Evolutionary conservation across 306 rosid genomes (phyloP).

Genomic region (Sindora glabra): DNA sequence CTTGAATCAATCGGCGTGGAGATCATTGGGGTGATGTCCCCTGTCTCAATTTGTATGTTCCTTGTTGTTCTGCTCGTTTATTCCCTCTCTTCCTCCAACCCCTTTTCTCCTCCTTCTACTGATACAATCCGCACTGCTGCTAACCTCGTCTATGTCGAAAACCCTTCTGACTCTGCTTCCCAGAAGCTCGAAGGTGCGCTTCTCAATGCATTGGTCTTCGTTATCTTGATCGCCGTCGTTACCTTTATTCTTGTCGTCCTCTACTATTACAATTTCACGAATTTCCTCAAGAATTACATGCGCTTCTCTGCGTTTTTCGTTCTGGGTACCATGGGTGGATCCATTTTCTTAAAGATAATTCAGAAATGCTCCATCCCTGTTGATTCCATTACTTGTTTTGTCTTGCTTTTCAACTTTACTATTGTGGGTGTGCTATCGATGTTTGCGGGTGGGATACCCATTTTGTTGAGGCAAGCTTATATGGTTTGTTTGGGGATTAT

Average conservation of each 20-base stretch:
- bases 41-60: slow-evolving; percentile 92
- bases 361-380: slow-evolving; percentile 69
- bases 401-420: slow-evolving; percentile 72
- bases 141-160: slow-evolving; percentile 78
- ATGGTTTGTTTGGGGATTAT: slow-evolving; percentile 78
- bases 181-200: slow-evolving; percentile 87
- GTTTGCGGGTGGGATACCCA: slow-evolving; percentile 68
- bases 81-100: slow-evolving; percentile 51
- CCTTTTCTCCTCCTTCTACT: slow-evolving; percentile 25
- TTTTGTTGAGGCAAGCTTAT: slow-evolving; percentile 57
- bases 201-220: slow-evolving; percentile 81
- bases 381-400: slow-evolving; percentile 59
- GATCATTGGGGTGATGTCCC: slow-evolving; percentile 88
- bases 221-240: slow-evolving; percentile 58
- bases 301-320: slow-evolving; percentile 91
- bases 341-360: slow-evolving; percentile 61
- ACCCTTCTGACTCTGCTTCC: slow-evolving; percentile 59
- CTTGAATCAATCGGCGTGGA: slow-evolving; percentile 75
- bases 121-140: slow-evolving; percentile 65
- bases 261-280: slow-evolving; percentile 81
- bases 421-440: slow-evolving; percentile 73
- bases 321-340: slow-evolving; percentile 76
- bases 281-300: slow-evolving; percentile 75
- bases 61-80: slow-evolving; percentile 79
- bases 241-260: slow-evolving; percentile 76